phyloP scores from a whole-genome alignment of 1,139 yeast species.

The Torulaspora pretoriensis region DNA sequence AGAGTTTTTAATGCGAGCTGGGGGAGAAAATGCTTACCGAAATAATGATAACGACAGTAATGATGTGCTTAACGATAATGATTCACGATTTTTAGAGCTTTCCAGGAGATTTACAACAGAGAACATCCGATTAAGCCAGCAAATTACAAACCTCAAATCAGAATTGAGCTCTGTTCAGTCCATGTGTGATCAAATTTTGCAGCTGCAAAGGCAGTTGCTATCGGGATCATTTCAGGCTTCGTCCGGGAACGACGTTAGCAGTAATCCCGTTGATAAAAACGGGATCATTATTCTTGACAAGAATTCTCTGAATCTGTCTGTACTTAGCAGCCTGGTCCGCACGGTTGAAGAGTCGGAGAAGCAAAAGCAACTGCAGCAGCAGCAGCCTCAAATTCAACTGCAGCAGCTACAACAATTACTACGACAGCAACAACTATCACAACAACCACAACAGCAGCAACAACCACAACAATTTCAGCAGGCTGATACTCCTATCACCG shows the following conservation, averaged over 20 bases:
- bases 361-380: slow-evolving; percentile 8
- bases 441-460: slow-evolving; percentile 12
- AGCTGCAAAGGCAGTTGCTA: slow-evolving; percentile 26
- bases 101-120: slow-evolving; percentile 32
- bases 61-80: slow-evolving; percentile 3
- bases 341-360: slow-evolving; percentile 18
- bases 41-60: slow-evolving; percentile 7
- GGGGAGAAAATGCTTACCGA: background rate
- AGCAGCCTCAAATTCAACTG: background rate
- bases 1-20: slow-evolving; percentile 16
- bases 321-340: slow-evolving; percentile 21
- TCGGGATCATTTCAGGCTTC: slow-evolving; percentile 6
- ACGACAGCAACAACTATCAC: slow-evolving; percentile 2
- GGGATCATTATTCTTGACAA: slow-evolving; percentile 23
- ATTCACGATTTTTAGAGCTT: slow-evolving; percentile 22
- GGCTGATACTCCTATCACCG: slow-evolving; percentile 13
- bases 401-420: background rate
- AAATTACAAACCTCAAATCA: slow-evolving; percentile 27
- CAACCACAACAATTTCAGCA: slow-evolving; percentile 11
- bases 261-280: slow-evolving; percentile 5
- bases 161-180: slow-evolving; percentile 28
- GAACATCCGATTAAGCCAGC: slow-evolving; percentile 32
- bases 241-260: slow-evolving; percentile 1
- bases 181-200: slow-evolving; percentile 30
- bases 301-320: slow-evolving; percentile 22